These are phyloP conservation scores for Mycena citricolor DNA, from an alignment of 1,284 basidiomycete genomes.

Conservation along the genomic window DNA sequence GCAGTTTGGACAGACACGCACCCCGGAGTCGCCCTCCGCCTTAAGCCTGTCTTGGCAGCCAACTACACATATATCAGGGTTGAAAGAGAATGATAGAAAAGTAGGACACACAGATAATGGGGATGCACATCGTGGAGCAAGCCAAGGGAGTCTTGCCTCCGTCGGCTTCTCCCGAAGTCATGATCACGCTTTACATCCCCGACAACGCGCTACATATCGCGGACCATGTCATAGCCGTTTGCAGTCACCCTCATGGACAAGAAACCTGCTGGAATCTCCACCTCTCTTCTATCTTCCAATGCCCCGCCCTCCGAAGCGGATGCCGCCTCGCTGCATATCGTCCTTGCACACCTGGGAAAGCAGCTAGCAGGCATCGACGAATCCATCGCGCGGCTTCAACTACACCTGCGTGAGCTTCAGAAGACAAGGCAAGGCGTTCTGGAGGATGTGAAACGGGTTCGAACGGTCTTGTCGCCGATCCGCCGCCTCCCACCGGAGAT, in stretches of 20 bases:
- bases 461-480: conserved; percentile 4
- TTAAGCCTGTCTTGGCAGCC: conserved; percentile 44
- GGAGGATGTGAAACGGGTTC: background rate
- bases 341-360: background rate
- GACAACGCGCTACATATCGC: background rate
- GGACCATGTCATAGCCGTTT: no score
- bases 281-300: conserved; percentile 2
- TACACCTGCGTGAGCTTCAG: background rate
- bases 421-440: background rate
- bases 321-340: background rate
- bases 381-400: background rate
- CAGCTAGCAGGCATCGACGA: background rate
- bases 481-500: conserved; percentile 8
- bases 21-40: conserved; percentile 36
- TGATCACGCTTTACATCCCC: background rate
- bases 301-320: conserved; percentile 7
- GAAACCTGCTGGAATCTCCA: no score
- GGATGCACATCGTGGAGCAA: conserved; percentile 3
- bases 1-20: conserved; percentile 43
- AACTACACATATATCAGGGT: conserved; percentile 30
- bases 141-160: no score
- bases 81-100: background rate
- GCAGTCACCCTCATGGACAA: no score
- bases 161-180: background rate
- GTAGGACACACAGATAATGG: conserved; percentile 12